phyloP scores from a whole-genome alignment of 345 rosid genomes.

The Ailanthus altissimus region DNA sequence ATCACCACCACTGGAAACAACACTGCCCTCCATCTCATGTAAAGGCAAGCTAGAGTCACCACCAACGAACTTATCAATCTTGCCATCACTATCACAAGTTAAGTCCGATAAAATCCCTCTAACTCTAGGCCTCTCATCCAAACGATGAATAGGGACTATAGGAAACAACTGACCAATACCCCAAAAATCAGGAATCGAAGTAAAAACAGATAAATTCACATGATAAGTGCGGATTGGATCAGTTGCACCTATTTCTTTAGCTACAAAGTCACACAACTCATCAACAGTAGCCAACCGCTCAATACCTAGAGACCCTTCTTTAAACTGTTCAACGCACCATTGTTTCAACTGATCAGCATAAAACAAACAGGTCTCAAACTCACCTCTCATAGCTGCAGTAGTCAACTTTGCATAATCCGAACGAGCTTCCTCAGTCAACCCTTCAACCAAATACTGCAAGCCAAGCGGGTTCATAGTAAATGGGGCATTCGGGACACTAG shows the following conservation, averaged over 20 bases:
- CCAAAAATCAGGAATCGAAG: conserved; percentile 98
- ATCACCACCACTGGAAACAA: conserved; percentile 24
- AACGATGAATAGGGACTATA: conserved; percentile 79
- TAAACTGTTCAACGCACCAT: conserved; percentile 74
- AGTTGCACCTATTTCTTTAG: conserved; percentile 50
- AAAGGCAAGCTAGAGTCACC: conserved; percentile 84
- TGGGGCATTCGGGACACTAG: conserved; percentile 28
- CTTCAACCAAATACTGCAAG: conserved; percentile 59
- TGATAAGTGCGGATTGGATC: conserved; percentile 69
- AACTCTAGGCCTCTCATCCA: conserved; percentile 68
- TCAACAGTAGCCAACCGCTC: conserved; percentile 88
- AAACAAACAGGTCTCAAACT: conserved; percentile 60
- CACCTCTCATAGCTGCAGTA: conserved; percentile 62
- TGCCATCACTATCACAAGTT: conserved; percentile 96
- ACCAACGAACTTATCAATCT: conserved; percentile 83
- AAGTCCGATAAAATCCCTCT: conserved; percentile 83
- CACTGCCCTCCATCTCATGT: conserved; percentile 63
- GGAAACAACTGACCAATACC: conserved; percentile 93
- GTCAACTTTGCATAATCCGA: conserved; percentile 51
- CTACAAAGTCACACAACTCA: conserved; percentile 72
- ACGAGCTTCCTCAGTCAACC: conserved; percentile 65
- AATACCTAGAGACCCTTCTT: conserved; percentile 72
- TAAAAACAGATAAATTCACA: conserved; percentile 82
- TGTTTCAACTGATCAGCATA: conserved; percentile 84
- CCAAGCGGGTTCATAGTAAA: conserved; percentile 31